A percentile compares a stretch with the other conserved stretches of the same genome.
These are phyloP conservation scores for Apostasia shenzhenica DNA, from an alignment of 106 monocot genomes.

Conservation along the genomic window DNA sequence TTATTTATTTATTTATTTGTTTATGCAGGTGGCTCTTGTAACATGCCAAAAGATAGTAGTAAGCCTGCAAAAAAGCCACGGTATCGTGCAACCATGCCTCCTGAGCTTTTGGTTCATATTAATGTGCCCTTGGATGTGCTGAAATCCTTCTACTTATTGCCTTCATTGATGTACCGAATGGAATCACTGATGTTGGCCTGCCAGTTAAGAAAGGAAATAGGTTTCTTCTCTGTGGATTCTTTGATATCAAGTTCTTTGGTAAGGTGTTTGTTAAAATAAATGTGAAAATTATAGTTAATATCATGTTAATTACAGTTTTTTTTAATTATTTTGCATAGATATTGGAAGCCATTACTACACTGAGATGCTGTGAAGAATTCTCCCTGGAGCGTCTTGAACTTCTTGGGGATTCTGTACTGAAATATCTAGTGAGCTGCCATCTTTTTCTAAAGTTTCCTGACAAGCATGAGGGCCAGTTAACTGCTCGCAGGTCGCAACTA, in stretches of 20 bases:
- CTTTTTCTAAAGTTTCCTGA: constrained; percentile 69
- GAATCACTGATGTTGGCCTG: constrained; percentile 80
- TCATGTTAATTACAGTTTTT: not conserved
- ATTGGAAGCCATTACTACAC: constrained; percentile 84
- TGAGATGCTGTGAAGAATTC: constrained; percentile 78
- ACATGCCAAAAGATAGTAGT: not conserved
- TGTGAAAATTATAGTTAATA: not conserved
- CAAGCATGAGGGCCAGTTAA: constrained; percentile 74
- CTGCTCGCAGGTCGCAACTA: constrained; percentile 35
- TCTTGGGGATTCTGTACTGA: constrained; percentile 89
- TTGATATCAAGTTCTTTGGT: constrained; percentile 61
- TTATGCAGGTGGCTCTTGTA: not conserved
- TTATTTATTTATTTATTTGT: no score
- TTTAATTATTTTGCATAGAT: constrained; percentile 39
- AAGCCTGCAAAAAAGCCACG: constrained; percentile 21
- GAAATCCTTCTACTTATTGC: constrained; percentile 83
- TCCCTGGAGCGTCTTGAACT: constrained; percentile 87
- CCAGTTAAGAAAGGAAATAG: constrained; percentile 71
- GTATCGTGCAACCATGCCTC: constrained; percentile 71
- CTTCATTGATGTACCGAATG: constrained; percentile 86
- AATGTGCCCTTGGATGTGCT: constrained; percentile 55
- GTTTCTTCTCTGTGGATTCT: constrained; percentile 14
- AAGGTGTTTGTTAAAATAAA: constrained; percentile 9
- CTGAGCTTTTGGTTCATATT: constrained; percentile 76
- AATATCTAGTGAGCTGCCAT: constrained; percentile 73